A percentile compares a stretch with the other conserved stretches of the same genome.
phyloP scores from a whole-genome alignment of 1,284 basidiomycete species.

The Tetrapyrgos nigripes region DNA sequence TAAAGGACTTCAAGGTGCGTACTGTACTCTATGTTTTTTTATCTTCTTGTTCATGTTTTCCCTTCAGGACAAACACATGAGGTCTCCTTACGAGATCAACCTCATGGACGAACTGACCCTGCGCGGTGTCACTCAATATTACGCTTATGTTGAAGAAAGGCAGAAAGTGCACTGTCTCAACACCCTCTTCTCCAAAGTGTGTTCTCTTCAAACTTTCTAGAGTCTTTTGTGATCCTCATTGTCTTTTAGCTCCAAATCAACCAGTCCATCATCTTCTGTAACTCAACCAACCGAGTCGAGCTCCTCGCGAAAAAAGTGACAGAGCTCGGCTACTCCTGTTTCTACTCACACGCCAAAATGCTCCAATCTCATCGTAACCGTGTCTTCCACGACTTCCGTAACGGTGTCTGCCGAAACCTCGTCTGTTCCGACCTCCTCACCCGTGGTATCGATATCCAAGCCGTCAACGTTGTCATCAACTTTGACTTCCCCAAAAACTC shows the following conservation, averaged over 20 bases:
- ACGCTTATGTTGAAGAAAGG: slow-evolving; percentile 98
- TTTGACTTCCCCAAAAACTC: slow-evolving; percentile 99
- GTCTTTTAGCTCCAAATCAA: slow-evolving; percentile 93
- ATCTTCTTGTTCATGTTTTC: background rate
- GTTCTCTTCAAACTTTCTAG: slow-evolving; percentile 17
- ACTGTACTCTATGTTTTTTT: background rate
- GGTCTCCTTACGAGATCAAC: slow-evolving; percentile 96
- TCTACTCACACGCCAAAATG: slow-evolving; percentile 99
- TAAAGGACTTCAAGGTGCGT: slow-evolving; percentile 96
- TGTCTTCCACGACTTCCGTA: slow-evolving; percentile 99
- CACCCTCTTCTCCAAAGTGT: slow-evolving; percentile 94
- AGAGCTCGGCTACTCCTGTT: slow-evolving; percentile 99
- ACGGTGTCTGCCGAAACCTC: slow-evolving; percentile 97
- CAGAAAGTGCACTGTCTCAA: slow-evolving; percentile 99
- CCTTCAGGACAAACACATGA: slow-evolving; percentile 96
- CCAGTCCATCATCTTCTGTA: slow-evolving; percentile 99
- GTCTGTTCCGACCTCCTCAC: slow-evolving; percentile 97
- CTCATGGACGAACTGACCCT: slow-evolving; percentile 99
- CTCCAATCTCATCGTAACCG: slow-evolving; percentile 98
- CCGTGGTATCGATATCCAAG: slow-evolving; percentile 82
- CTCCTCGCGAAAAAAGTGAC: slow-evolving; percentile 99
- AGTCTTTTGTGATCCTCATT: background rate
- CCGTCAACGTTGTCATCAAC: slow-evolving; percentile 99
- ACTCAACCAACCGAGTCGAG: slow-evolving; percentile 99
- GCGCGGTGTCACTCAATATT: slow-evolving; percentile 99